phyloP scores from a whole-genome alignment of 805 yeast species.

The Candida coleopterorum region DNA sequence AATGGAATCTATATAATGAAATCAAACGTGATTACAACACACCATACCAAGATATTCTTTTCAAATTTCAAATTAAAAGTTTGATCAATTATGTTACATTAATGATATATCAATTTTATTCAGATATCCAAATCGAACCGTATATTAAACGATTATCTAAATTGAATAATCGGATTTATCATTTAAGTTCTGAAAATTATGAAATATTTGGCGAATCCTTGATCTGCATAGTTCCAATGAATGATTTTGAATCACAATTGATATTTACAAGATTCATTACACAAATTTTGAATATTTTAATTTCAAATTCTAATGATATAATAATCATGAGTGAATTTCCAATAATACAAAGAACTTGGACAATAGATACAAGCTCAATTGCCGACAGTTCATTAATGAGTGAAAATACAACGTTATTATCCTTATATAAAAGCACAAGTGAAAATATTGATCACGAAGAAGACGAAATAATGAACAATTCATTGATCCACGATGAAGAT shows the following conservation, averaged over 20 bases:
- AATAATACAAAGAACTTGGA: neutral
- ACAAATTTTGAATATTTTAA: constrained; percentile 5
- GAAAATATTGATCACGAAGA: neutral
- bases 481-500: too few species aligned
- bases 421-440: neutral
- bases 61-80: constrained; percentile 13
- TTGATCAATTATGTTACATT: constrained; percentile 15
- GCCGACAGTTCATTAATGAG: neutral
- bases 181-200: constrained; percentile 12
- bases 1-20: neutral
- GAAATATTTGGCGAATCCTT: constrained; percentile 17
- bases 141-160: constrained; percentile 9
- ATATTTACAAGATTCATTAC: constrained; percentile 7
- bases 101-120: constrained; percentile 11
- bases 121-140: neutral
- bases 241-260: constrained; percentile 2
- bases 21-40: too few species aligned
- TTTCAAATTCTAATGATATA: constrained; percentile 5
- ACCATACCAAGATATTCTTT: constrained; percentile 9
- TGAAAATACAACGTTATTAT: constrained; percentile 1
- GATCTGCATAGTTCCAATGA: constrained; percentile 7
- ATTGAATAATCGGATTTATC: constrained; percentile 16
- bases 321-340: neutral
- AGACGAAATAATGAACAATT: neutral
- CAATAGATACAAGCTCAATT: neutral